Base-by-base conservation (phyloP, 169 alveolate species). In the Cryptosporidium canis region DNA sequence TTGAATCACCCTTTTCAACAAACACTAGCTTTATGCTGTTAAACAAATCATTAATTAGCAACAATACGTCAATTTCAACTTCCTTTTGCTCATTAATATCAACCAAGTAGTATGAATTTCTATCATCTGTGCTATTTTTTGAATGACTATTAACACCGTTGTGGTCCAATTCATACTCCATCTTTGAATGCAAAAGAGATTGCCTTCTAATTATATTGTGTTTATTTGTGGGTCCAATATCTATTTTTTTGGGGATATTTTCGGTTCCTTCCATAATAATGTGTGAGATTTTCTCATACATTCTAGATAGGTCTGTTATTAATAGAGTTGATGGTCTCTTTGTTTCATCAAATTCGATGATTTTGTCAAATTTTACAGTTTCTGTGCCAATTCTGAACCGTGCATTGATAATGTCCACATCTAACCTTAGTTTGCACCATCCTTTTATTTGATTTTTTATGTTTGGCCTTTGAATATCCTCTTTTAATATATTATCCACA, bases 11-110 rank as follows among this genome's bases (percentile, higher is more conserved):
- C 35, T 61, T 77, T 6, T 77, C 87, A 61, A 55, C 39, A 16
- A 77, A 29, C 2, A 31, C 48, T 44, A 77, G 27, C 33, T 61
- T 77, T 9, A 77, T 58, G 39, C 18, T 41, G 45, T 77, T 77
- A 48, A 77, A 77, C 7, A 58, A 4, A 63, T 77, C 87, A 11
- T 77, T 77, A 55, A 77, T 66, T 29, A 77, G 16, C 1, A 77
- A 9, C 24, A 77, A 58, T 11, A 77, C 29, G 12, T 77, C 87
- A 43, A 77, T 77, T 45, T 77, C 87, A 35, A 77, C 72, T 44
- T 77, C 87, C 24, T 77, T 77, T 37, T 77, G 87, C 39, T 77
- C 87, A 39, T 56, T 61, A 2, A 77, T 58, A 58, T 77, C 87
- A 2, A 77, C 29, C 16, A 39, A 24, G 45, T 77, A 77, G 37